These are phyloP conservation scores for Talaromyces borbonicus DNA, from an alignment of 495 filamentous ascomycete genomes.

Conservation along the genomic window DNA sequence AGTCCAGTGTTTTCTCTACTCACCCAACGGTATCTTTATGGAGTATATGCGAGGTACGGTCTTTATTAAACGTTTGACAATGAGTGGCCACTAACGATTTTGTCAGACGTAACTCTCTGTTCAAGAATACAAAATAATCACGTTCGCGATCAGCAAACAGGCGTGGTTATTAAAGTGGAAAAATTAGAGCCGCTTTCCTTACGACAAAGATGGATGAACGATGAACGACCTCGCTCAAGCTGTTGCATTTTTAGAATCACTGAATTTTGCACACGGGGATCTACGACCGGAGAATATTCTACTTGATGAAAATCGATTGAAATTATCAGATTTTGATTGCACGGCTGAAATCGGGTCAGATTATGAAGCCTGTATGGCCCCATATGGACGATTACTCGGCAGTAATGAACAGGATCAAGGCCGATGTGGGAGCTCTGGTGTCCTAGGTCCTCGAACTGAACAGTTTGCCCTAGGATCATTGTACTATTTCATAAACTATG, in stretches of 20 bases:
- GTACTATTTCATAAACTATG: conserved; percentile 29
- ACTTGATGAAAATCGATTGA: conserved; percentile 19
- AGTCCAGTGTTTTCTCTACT: conserved; percentile 21
- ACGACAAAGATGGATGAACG: conserved; percentile 30
- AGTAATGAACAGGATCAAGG: conserved; percentile 17
- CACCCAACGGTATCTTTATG: conserved; percentile 28
- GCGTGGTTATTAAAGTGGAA: conserved; percentile 19
- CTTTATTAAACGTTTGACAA: conserved; percentile 2
- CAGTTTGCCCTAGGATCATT: conserved; percentile 29
- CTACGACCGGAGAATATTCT: conserved; percentile 24
- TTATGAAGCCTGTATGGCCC: conserved; percentile 18
- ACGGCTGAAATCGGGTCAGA: conserved; percentile 18
- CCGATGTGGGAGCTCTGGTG: conserved; percentile 17
- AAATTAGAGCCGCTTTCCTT: conserved; percentile 22
- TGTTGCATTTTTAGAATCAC: conserved; percentile 29
- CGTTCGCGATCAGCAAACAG: conserved; percentile 15
- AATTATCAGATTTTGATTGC: conserved; percentile 24
- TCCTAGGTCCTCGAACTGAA: conserved; percentile 27
- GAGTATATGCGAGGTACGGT: conserved; percentile 32
- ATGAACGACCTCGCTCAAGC: conserved; percentile 29
- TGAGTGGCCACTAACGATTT: no score
- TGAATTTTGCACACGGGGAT: conserved; percentile 27
- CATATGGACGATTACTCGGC: conserved; percentile 22
- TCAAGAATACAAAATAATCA: conserved; percentile 18
- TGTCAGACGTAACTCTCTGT: conserved; percentile 17